Conservation (phyloP, 805 yeast species). For the Pichia californica region DNA sequence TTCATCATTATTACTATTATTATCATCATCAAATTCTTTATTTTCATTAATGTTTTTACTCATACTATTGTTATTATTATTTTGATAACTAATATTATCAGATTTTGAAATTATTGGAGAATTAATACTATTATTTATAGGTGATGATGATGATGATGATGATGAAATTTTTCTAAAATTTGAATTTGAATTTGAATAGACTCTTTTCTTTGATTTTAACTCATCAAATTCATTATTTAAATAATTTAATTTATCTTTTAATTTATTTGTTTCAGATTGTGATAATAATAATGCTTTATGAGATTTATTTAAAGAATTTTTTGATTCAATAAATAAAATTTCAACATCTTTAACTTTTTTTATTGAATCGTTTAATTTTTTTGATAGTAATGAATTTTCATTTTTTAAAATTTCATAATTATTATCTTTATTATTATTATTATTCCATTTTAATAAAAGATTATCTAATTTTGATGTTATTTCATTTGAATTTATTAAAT, state of each 20-base stretch:
- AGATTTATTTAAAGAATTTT: constrained; percentile 66
- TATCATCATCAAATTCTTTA: not conserved
- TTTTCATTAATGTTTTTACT: not conserved
- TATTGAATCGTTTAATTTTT: constrained; percentile 22
- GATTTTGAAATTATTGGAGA: not conserved
- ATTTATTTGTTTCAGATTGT: constrained; percentile 62
- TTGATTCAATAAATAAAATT: constrained; percentile 62
- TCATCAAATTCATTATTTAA: constrained; percentile 66
- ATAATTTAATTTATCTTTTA: constrained; percentile 48
- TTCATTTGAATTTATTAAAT: constrained; percentile 7
- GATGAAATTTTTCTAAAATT: constrained; percentile 5
- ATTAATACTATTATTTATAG: not conserved
- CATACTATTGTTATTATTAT: not conserved
- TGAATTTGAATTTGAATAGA: constrained; percentile 12
- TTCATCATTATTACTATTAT: constrained; percentile 15
- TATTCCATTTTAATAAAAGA: constrained; percentile 15
- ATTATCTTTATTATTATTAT: not conserved
- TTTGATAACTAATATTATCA: not conserved
- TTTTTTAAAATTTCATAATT: not conserved
- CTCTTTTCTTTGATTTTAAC: constrained; percentile 38
- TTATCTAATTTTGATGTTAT: not conserved
- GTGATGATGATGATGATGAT: no score
- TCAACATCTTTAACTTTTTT: constrained; percentile 37
- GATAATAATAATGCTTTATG: constrained; percentile 68
- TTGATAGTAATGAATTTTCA: constrained; percentile 26